Evolutionary conservation across 768 basidiomycete species (phyloP).

Genomic region (Russula griseocarnosa): DNA sequence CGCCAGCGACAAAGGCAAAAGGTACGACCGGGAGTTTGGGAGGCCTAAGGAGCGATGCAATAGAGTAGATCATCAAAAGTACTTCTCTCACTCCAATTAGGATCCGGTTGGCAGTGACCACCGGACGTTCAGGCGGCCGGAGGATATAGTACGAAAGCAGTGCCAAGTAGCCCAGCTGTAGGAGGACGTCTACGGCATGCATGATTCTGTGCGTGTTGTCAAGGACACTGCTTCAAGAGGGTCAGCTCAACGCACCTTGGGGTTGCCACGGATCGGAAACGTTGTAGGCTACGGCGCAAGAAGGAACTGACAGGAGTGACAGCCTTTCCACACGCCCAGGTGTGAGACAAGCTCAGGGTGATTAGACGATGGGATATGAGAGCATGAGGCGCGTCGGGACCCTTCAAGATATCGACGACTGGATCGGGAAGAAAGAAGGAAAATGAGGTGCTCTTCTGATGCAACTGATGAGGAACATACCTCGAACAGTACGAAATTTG

Average conservation of each 20-base stretch:
- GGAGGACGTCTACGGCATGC: conserved; percentile 43
- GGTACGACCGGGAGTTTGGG: conserved; percentile 37
- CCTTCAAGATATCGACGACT: conserved; percentile 24
- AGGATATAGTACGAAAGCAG: conserved; percentile 38
- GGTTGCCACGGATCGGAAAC: conserved; percentile 41
- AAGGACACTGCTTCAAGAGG: background rate
- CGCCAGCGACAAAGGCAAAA: conserved; percentile 38
- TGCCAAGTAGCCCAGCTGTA: conserved; percentile 41
- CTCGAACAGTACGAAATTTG: conserved; percentile 25
- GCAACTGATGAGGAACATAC: conserved; percentile 23
- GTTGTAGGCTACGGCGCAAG: conserved; percentile 20
- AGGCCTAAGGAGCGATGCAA: conserved; percentile 37
- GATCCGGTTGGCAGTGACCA: conserved; percentile 28
- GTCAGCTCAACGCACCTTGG: conserved; percentile 41
- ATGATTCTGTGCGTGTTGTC: conserved; percentile 36
- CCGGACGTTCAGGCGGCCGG: conserved; percentile 38
- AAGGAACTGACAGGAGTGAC: conserved; percentile 10
- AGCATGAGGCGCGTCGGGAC: conserved; percentile 15
- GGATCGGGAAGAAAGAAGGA: background rate
- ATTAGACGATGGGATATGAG: conserved; percentile 26
- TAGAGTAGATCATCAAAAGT: conserved; percentile 40
- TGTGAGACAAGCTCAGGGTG: conserved; percentile 17
- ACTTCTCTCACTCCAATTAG: conserved; percentile 37
- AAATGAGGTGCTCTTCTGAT: background rate
- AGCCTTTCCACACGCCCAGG: conserved; percentile 24